Conservation (phyloP, 2,329 filamentous ascomycete genomes). For the Drechmeria coniospora region DNA sequence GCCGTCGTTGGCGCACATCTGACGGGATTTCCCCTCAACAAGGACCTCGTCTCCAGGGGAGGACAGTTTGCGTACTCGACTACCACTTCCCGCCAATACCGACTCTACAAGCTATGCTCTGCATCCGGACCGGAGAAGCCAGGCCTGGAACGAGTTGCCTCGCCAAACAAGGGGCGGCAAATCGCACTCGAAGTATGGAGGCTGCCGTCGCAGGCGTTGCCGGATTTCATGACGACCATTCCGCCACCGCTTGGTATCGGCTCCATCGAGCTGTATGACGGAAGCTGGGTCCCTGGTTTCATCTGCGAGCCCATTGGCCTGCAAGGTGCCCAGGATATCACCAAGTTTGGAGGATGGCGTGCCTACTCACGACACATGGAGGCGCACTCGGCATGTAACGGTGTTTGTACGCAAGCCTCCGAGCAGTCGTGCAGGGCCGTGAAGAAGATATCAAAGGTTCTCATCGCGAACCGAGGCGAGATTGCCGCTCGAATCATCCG, state of each 20-base stretch:
- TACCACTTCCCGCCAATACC: constrained; percentile 15
- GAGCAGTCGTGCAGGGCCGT: neutral
- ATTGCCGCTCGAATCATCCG: constrained; percentile 57
- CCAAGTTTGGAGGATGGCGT: constrained; percentile 16
- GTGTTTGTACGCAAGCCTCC: neutral
- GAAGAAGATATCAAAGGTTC: constrained; percentile 13
- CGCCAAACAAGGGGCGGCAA: constrained; percentile 7
- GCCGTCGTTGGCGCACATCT: constrained; percentile 21
- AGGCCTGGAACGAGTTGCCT: constrained; percentile 13
- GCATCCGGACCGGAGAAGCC: constrained; percentile 12
- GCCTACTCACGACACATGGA: constrained; percentile 12
- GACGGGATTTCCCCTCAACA: constrained; percentile 17
- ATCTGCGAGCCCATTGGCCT: constrained; percentile 21
- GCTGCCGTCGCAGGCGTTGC: constrained; percentile 13
- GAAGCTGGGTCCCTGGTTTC: constrained; percentile 19
- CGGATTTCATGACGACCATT: constrained; percentile 17
- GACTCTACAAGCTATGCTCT: constrained; percentile 13
- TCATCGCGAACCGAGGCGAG: constrained; percentile 63
- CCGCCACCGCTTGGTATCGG: constrained; percentile 19
- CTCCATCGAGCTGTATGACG: constrained; percentile 17
- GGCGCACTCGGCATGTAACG: constrained; percentile 1
- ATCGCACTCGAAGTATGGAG: constrained; percentile 22
- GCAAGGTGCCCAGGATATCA: constrained; percentile 15
- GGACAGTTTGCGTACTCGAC: constrained; percentile 11
- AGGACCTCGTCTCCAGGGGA: constrained; percentile 16